Evolutionary conservation across 345 rosid species (phyloP).

Genomic region (Eucalyptus cloeziana): DNA sequence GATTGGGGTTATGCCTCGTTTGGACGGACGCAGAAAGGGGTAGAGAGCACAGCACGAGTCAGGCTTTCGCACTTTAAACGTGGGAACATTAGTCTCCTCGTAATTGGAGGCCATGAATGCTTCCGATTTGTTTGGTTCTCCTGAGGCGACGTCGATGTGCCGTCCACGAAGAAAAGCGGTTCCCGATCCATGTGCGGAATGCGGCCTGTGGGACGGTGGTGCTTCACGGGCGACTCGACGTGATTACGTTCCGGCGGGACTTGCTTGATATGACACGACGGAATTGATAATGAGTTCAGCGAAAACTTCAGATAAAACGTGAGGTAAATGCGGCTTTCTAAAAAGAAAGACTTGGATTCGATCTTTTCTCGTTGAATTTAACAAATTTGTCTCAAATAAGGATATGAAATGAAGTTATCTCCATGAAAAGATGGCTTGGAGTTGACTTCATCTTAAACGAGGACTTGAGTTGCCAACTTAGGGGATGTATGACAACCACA

Average conservation of each 20-base stretch:
- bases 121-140: not conserved
- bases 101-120: not conserved
- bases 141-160: not conserved
- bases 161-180: not conserved
- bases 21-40: not conserved
- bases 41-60: not conserved
- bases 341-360: no score
- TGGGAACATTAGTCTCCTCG: not conserved
- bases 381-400: not conserved
- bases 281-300: no score
- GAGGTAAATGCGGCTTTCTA: no score
- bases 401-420: not conserved
- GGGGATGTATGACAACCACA: no score
- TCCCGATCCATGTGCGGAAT: no score
- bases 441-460: not conserved
- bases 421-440: fast-evolving
- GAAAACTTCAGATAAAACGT: no score
- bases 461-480: fast-evolving
- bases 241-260: fast-evolving
- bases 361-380: fast-evolving
- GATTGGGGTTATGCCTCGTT: not conserved
- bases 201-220: no score
- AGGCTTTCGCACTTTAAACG: not conserved
- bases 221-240: no score
- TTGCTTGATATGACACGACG: no score